A percentile compares a stretch with the other conserved stretches of the same genome.
Evolutionary conservation across 2,329 filamentous ascomycete species (phyloP).

Genomic region (Epichloe coenophiala): DNA sequence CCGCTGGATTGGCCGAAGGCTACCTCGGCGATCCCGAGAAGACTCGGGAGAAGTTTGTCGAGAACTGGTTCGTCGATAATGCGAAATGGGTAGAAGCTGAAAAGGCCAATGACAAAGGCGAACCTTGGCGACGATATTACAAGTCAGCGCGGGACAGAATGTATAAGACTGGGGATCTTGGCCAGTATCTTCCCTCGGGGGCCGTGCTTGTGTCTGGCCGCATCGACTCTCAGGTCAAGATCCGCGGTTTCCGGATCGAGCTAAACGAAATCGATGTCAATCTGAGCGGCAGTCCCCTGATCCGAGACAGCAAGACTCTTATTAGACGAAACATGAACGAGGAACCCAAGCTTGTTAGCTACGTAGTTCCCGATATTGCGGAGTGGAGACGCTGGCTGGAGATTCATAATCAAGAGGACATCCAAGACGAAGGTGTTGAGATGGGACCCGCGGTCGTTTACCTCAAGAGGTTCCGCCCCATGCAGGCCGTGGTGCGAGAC

Average conservation of each 20-base stretch:
- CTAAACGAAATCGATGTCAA: conserved; percentile 85
- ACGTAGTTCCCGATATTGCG: conserved; percentile 67
- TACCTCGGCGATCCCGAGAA: conserved; percentile 50
- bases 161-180: conserved; percentile 80
- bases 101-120: conserved; percentile 26
- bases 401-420: conserved; percentile 37
- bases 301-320: conserved; percentile 76
- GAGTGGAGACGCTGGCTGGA: conserved; percentile 60
- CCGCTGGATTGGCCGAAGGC: conserved; percentile 71
- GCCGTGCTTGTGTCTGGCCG: conserved; percentile 69
- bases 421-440: conserved; percentile 36
- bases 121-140: conserved; percentile 69
- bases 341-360: conserved; percentile 75
- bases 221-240: conserved; percentile 84
- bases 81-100: background rate
- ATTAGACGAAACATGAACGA: conserved; percentile 38
- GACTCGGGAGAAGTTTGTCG: conserved; percentile 64
- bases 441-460: conserved; percentile 30
- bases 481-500: conserved; percentile 43
- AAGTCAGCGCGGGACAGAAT: conserved; percentile 73
- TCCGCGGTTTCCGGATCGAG: conserved; percentile 90
- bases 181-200: conserved; percentile 55
- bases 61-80: conserved; percentile 66
- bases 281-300: conserved; percentile 56
- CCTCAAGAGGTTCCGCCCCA: conserved; percentile 28